Conservation (phyloP, 805 yeast genomes). For the Candida tibetensis region DNA sequence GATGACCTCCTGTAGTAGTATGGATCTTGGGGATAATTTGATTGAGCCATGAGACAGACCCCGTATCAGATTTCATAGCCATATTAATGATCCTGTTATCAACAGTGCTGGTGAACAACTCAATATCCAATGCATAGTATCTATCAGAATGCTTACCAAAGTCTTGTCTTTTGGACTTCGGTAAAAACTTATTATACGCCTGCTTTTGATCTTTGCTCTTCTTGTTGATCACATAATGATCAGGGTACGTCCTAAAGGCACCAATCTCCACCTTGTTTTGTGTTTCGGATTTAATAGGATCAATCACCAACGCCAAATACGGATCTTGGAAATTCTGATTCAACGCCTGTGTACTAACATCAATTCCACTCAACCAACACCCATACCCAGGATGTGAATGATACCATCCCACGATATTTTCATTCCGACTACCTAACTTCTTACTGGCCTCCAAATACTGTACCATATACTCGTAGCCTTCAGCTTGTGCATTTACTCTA, state of each 20-base stretch:
- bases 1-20: not conserved
- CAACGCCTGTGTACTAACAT: conserved; percentile 81
- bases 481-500: conserved; percentile 89
- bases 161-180: conserved; percentile 54
- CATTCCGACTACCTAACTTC: conserved; percentile 39
- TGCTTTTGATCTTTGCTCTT: conserved; percentile 4
- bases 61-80: conserved; percentile 10
- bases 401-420: conserved; percentile 94
- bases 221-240: conserved; percentile 19
- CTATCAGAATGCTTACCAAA: conserved; percentile 68
- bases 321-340: conserved; percentile 92
- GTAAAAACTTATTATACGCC: conserved; percentile 22
- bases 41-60: conserved; percentile 12
- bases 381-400: conserved; percentile 99
- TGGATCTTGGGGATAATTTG: conserved; percentile 5
- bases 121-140: conserved; percentile 66
- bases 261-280: conserved; percentile 78
- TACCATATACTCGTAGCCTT: conserved; percentile 94
- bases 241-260: conserved; percentile 74
- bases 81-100: conserved; percentile 33
- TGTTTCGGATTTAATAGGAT: conserved; percentile 65
- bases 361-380: conserved; percentile 93
- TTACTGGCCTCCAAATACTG: conserved; percentile 62
- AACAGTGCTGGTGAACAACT: conserved; percentile 50
- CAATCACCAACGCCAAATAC: conserved; percentile 82